Conservation (phyloP, 192 early-diverging fungal species). For the Coemansia sp. region DNA sequence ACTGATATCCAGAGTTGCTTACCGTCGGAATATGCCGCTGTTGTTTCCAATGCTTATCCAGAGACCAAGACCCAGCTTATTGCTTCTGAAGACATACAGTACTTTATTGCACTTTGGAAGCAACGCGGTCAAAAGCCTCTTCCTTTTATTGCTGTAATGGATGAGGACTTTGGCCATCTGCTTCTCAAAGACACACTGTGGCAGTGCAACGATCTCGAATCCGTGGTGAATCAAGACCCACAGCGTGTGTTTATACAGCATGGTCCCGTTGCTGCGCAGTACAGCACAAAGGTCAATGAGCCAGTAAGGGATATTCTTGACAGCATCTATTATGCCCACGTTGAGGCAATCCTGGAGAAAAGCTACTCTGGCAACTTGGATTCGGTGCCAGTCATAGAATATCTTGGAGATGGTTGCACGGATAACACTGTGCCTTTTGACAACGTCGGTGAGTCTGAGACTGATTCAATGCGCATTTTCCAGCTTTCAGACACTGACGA, state of each 20-base stretch:
- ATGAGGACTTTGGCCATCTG: constrained; percentile 87
- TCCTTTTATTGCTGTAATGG: constrained; percentile 86
- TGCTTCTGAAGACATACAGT: constrained; percentile 38
- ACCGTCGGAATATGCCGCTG: constrained; percentile 6
- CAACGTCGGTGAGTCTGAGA: background rate
- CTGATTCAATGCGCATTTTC: constrained; percentile 7
- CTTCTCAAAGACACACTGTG: constrained; percentile 89
- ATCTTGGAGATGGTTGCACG: constrained; percentile 53
- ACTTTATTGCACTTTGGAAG: constrained; percentile 44
- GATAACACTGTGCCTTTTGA: background rate
- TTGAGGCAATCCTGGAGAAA: constrained; percentile 69
- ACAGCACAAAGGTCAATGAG: constrained; percentile 75
- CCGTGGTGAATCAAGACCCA: constrained; percentile 82
- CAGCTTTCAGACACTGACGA: constrained; percentile 27
- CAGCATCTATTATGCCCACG: constrained; percentile 78
- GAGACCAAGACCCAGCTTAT: constrained; percentile 15
- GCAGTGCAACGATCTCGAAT: constrained; percentile 86
- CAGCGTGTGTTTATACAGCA: constrained; percentile 86
- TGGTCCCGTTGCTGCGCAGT: constrained; percentile 80
- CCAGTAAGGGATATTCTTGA: constrained; percentile 88
- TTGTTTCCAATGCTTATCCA: constrained; percentile 9
- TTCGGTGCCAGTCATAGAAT: constrained; percentile 74
- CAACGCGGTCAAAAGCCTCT: constrained; percentile 81
- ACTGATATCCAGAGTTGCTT: background rate
- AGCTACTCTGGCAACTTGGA: constrained; percentile 67